Conservation (phyloP, 2,329 filamentous ascomycete genomes). For the Aspergillus spinulosporus region DNA sequence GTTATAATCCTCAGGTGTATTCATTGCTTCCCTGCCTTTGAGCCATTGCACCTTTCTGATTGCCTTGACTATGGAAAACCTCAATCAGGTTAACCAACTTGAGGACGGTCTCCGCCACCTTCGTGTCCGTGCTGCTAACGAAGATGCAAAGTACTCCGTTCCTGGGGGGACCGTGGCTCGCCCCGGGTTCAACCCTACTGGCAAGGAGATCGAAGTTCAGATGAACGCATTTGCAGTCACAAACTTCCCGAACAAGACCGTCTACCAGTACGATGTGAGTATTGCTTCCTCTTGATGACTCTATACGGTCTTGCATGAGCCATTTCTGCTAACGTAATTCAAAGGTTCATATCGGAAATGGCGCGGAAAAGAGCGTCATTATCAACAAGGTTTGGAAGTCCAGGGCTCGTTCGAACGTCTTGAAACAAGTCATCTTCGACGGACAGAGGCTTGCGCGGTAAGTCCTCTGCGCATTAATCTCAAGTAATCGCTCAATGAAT, state of each 20-base stretch:
- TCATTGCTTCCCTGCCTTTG: neutral
- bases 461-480: conserved; percentile 30
- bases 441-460: conserved; percentile 85
- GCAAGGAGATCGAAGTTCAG: conserved; percentile 55
- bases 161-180: conserved; percentile 44
- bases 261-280: conserved; percentile 86
- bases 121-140: conserved; percentile 30
- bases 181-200: conserved; percentile 59
- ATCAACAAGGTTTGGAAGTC: conserved; percentile 77
- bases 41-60: neutral
- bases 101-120: conserved; percentile 28
- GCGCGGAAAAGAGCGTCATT: conserved; percentile 63
- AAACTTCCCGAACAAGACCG: conserved; percentile 58
- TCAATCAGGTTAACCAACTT: conserved; percentile 25
- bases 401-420: conserved; percentile 59
- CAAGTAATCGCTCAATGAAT: conserved; percentile 30
- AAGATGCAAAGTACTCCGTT: conserved; percentile 33
- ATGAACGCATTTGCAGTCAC: conserved; percentile 76
- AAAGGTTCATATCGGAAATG: conserved; percentile 66
- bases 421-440: conserved; percentile 71
- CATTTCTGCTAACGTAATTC: neutral
- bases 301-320: no score
- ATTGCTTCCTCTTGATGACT: neutral
- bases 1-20: neutral
- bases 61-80: conserved; percentile 24